phyloP scores from a whole-genome alignment of 768 basidiomycete species.

The Lactarius hengduanensis region DNA sequence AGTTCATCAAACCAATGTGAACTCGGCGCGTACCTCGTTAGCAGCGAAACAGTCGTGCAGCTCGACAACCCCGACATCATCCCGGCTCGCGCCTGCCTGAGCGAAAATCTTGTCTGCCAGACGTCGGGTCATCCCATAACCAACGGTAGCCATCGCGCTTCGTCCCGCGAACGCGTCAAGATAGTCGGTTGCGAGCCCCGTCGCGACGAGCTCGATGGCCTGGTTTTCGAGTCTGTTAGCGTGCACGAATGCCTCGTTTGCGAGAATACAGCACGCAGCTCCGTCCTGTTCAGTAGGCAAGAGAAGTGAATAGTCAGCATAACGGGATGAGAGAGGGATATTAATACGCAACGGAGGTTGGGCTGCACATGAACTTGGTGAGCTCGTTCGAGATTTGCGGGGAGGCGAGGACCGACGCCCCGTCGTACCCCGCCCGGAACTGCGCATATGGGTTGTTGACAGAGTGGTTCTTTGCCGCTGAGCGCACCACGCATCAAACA shows the following conservation, averaged over 20 bases:
- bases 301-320: background rate
- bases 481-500: background rate
- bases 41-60: constrained; percentile 85
- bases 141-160: constrained; percentile 80
- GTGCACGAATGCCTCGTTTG: constrained; percentile 76
- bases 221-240: constrained; percentile 74
- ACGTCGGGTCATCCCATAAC: constrained; percentile 70
- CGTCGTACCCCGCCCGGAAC: constrained; percentile 75
- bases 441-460: constrained; percentile 84
- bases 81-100: constrained; percentile 64
- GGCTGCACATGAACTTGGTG: constrained; percentile 86
- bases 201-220: constrained; percentile 77
- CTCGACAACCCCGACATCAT: constrained; percentile 81
- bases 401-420: constrained; percentile 64
- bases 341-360: constrained; percentile 49
- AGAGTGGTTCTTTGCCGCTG: constrained; percentile 84
- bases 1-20: background rate
- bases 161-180: constrained; percentile 60
- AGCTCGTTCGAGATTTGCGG: constrained; percentile 69
- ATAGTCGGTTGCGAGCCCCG: constrained; percentile 64
- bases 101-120: constrained; percentile 68
- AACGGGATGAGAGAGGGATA: background rate
- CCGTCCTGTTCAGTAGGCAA: constrained; percentile 50
- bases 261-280: constrained; percentile 73
- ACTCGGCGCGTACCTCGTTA: constrained; percentile 56